These are phyloP conservation scores for Apiotrichum akiyoshidainum DNA, from an alignment of 1,284 basidiomycete genomes.

Conservation along the genomic window DNA sequence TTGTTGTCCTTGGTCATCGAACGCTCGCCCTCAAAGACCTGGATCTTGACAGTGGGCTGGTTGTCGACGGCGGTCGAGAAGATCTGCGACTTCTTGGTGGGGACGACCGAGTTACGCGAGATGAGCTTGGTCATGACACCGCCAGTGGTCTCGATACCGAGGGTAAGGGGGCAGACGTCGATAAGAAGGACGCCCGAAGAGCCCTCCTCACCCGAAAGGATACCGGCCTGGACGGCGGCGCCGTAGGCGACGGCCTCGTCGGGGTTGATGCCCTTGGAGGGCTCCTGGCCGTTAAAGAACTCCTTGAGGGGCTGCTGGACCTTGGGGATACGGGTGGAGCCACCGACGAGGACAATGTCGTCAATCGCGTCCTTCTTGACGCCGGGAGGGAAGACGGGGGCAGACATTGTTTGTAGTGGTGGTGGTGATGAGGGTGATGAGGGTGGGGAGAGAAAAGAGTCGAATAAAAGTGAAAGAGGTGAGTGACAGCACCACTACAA, in stretches of 20 bases:
- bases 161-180: conserved; percentile 93
- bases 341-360: conserved; percentile 97
- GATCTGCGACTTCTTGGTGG: conserved; percentile 98
- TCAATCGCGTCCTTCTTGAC: conserved; percentile 97
- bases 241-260: conserved; percentile 99
- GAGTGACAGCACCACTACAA: conserved; percentile 4
- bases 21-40: conserved; percentile 91
- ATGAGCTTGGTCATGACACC: conserved; percentile 98
- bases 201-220: conserved; percentile 97
- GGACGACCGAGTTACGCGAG: conserved; percentile 89
- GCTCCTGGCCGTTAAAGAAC: conserved; percentile 86
- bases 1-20: conserved; percentile 97
- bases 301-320: conserved; percentile 92
- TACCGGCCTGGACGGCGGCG: conserved; percentile 98
- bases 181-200: conserved; percentile 94
- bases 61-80: conserved; percentile 97
- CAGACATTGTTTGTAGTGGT: conserved; percentile 14
- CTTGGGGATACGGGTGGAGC: conserved; percentile 97
- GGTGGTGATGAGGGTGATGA: conserved; percentile 1
- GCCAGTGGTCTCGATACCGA: conserved; percentile 97
- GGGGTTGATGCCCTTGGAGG: conserved; percentile 94
- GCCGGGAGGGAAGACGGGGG: conserved; percentile 51
- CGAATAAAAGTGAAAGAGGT: too few relatives aligned
- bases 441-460: neutral
- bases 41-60: conserved; percentile 83